Evolutionary conservation across 768 basidiomycete genomes (phyloP), one percentile per base, ranked within the genome.

Genomic region (Exidia glandulosa): DNA sequence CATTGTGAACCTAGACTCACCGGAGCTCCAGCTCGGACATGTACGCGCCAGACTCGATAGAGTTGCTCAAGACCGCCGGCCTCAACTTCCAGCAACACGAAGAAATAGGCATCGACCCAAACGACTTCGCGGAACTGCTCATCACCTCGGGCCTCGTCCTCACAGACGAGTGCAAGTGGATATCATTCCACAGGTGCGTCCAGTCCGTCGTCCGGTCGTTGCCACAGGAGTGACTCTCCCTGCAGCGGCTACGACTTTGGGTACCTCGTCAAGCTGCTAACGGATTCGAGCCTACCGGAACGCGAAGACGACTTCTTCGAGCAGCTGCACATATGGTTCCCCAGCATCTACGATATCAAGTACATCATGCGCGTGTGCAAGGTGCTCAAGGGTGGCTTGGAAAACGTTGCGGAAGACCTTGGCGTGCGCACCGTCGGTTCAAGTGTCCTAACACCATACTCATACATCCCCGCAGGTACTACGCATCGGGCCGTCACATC

Each of bases 11-110:
- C 60, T 56, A 48, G 37, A 34, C 16, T 31, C 32, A 27, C 54
- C 33, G 57, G 34, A 54, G 27, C 32, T 37, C 27, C 69, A 97
- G 94, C 67, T 90, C 96, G 59, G 96, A 99, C 74, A 97, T 98
- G 92, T 98, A 89, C 71, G 88, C 93, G 13, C 95, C 94, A n/a
- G 95, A 98, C 60, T 93, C 93, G 48, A 87, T 98, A 65, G 95
- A 99, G 58, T 81, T 94, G 14, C 77, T 99, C 57, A 88, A 92
- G 71, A 94, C 94, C 70, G 90, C 93, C 3, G 96, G 96, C 23
- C 87, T 98, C 70, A 94, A 99, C 70, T 94, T 99, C 68, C 87
- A 90, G 68, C 82, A 91, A 58, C 91, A 95, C 68, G 88, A 94
- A 63, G 90, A 94, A 66, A 81, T 88, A 70, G 96, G 96, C 0